phyloP scores from a whole-genome alignment of 352 stramenopile genomes.

The Pythium periplocum region DNA sequence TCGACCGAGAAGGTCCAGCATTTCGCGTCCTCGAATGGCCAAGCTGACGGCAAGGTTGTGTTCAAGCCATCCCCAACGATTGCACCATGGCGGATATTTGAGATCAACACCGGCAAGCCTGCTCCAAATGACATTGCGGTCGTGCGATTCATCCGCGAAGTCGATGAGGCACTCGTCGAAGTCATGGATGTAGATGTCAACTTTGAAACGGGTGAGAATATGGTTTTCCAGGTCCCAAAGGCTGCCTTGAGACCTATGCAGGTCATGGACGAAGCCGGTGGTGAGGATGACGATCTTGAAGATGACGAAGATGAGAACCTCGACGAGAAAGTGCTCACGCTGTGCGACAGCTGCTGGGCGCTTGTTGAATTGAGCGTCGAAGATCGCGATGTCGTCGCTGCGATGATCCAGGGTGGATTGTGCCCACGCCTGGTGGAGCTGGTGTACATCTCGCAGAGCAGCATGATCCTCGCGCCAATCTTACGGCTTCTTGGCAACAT shows the following conservation, averaged over 20 bases:
- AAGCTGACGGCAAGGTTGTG: conserved; percentile 33
- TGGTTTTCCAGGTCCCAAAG: conserved; percentile 67
- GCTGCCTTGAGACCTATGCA: conserved; percentile 59
- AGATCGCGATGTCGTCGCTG: conserved; percentile 51
- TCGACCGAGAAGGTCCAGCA: conserved; percentile 66
- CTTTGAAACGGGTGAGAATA: conserved; percentile 84
- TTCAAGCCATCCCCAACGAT: conserved; percentile 59
- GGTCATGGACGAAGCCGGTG: conserved; percentile 75
- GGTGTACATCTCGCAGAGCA: conserved; percentile 79
- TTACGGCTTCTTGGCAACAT: conserved; percentile 79
- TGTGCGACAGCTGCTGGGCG: conserved; percentile 83
- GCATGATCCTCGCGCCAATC: conserved; percentile 75
- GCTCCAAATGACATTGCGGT: conserved; percentile 81
- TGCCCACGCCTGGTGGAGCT: conserved; percentile 74
- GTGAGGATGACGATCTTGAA: conserved; percentile 62
- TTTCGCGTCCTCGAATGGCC: conserved; percentile 46
- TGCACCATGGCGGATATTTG: conserved; percentile 80
- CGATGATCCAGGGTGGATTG: conserved; percentile 53
- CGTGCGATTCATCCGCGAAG: conserved; percentile 73
- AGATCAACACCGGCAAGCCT: conserved; percentile 75
- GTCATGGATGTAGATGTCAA: conserved; percentile 87
- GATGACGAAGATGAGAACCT: conserved; percentile 69
- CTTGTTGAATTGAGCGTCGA: conserved; percentile 82
- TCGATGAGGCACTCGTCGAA: conserved; percentile 70
- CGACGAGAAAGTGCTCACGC: conserved; percentile 81